These are phyloP conservation scores for Micromonas commoda DNA, from an alignment of 139 green algal species.

Conservation along the genomic window DNA sequence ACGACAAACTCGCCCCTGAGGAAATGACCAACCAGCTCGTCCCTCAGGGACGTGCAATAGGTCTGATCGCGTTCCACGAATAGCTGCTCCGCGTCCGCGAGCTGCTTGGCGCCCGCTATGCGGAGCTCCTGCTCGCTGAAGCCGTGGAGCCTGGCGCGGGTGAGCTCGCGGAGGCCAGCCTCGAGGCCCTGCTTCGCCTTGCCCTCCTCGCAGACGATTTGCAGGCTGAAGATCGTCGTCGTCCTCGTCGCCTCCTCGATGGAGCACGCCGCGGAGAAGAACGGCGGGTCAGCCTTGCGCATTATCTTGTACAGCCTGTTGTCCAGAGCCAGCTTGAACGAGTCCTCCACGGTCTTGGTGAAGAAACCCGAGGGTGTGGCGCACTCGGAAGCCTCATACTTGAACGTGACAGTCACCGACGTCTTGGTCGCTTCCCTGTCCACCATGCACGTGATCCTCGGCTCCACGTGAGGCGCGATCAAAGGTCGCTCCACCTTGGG, in stretches of 20 bases:
- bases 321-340: conserved; percentile 64
- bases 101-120: conserved; percentile 28
- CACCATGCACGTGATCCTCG: conserved; percentile 41
- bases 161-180: conserved; percentile 47
- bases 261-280: conserved; percentile 44
- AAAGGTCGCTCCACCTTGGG: neutral
- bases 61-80: conserved; percentile 70
- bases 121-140: conserved; percentile 48
- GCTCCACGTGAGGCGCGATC: conserved; percentile 31
- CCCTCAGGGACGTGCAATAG: conserved; percentile 50
- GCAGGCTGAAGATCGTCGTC: conserved; percentile 5
- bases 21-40: conserved; percentile 72
- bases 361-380: conserved; percentile 46
- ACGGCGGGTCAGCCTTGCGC: conserved; percentile 52
- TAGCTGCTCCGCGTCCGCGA: conserved; percentile 57
- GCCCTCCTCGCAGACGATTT: neutral
- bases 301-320: conserved; percentile 66
- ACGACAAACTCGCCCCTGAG: conserved; percentile 55
- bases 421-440: conserved; percentile 55
- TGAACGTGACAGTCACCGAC: conserved; percentile 51
- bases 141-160: conserved; percentile 63
- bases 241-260: conserved; percentile 6
- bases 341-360: conserved; percentile 42
- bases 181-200: neutral
- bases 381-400: neutral